Evolutionary conservation across 805 yeast genomes (phyloP), one percentile per base, ranked within the genome.

Genomic region (Suhomyces faveliae): DNA sequence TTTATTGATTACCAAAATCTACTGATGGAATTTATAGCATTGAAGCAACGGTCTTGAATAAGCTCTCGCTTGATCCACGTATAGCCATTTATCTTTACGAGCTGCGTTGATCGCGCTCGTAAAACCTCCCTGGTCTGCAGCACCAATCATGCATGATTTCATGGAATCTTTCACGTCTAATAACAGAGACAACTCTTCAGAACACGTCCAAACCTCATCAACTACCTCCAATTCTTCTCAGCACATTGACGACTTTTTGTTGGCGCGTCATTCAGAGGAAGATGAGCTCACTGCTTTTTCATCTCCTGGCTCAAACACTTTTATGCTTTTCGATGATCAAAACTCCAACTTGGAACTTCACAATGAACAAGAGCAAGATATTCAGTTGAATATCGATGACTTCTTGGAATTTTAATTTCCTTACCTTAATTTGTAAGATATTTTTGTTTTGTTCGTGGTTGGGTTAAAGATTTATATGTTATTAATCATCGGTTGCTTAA

Each of bases 81-180:
- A 44, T 40, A 43, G 30, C n/a, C 30, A 33, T 33, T 33, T 33
- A 17, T 17, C 37, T 33, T 33, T 33, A 20, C 21, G 23, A 21
- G 19, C 20, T 42, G 40, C 30, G 40, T 35, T 35, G 45, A 40
- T 25, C 40, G 25, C 43, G 25, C 24, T 19, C 43, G 21, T 17
- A 9, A 40, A 21, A 10, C 44, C 45, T 27, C 38, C 52, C 46
- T 56, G 72, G 72, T 67, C 70, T 54, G 72, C 72, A 67, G 72
- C 72, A 63, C 71, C 72, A 64, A 58, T 64, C 68, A 64, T 62
- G 50, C 61, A 60, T 48, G 68, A 59, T 42, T 60, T 62, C 51
- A 53, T 61, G 51, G 68, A 54, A 42, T 48, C 54, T 47, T 42
- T 50, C 45, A 35, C 44, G 37, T 40, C 43, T 30, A 44, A 42